Conservation (phyloP, 2,329 filamentous ascomycete species). For the Chaetomium strumarium region DNA sequence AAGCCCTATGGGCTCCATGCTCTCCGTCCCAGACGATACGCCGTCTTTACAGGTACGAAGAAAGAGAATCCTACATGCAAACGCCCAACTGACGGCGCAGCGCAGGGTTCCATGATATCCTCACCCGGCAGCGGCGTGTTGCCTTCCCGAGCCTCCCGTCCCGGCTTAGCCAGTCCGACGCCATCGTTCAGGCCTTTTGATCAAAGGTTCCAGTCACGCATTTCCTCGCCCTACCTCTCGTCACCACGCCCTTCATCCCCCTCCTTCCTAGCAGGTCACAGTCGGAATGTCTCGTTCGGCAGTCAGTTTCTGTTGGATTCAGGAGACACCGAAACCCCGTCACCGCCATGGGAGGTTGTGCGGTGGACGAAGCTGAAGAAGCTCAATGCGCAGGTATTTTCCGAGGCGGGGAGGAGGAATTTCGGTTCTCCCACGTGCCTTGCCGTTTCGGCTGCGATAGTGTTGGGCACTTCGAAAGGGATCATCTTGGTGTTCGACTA, state of each 20-base stretch:
- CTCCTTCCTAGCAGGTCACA: constrained; percentile 69
- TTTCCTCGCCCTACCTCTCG: constrained; percentile 54
- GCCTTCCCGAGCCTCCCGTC: constrained; percentile 61
- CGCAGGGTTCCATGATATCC: constrained; percentile 53
- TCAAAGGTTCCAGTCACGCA: constrained; percentile 83
- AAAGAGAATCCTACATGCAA: neutral
- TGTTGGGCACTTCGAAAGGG: constrained; percentile 88
- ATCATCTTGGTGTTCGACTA: constrained; percentile 96
- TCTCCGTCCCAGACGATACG: constrained; percentile 75
- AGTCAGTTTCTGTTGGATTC: constrained; percentile 61
- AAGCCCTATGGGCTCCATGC: constrained; percentile 62
- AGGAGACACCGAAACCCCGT: constrained; percentile 62
- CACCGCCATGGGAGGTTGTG: constrained; percentile 92
- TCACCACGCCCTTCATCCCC: constrained; percentile 71
- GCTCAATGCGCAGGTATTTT: constrained; percentile 83
- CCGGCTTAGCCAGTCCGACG: constrained; percentile 62
- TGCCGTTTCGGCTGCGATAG: constrained; percentile 79
- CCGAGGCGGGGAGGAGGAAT: constrained; percentile 83
- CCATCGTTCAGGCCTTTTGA: constrained; percentile 91
- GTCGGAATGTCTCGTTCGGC: constrained; percentile 71
- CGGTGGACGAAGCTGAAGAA: constrained; percentile 92
- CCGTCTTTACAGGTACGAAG: constrained; percentile 69
- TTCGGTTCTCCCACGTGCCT: constrained; percentile 90
- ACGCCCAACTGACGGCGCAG: neutral
- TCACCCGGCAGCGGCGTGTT: constrained; percentile 71